phyloP scores from a whole-genome alignment of 148 eudicot genomes.

The Fagopyrum tataricum region DNA sequence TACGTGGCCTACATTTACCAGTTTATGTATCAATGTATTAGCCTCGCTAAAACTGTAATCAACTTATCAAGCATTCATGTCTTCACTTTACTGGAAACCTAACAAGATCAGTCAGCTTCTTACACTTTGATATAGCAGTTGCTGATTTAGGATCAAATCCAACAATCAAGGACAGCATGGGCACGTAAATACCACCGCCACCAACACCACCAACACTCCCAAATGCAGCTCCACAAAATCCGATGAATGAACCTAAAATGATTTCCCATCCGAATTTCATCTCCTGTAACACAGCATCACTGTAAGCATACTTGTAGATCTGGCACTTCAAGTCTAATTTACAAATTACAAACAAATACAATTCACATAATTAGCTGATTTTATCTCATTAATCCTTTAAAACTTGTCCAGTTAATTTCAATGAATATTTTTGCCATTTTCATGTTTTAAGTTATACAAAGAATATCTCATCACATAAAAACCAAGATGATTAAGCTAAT shows the following conservation, averaged over 20 bases:
- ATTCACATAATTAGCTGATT: background rate
- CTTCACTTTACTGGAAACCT: background rate
- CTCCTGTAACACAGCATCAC: conserved; percentile 39
- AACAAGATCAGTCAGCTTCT: conserved; percentile 20
- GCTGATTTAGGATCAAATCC: conserved; percentile 94
- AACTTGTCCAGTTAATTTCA: background rate
- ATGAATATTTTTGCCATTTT: background rate
- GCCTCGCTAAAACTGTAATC: background rate
- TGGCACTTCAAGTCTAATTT: background rate
- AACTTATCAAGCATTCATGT: background rate
- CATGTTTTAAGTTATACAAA: background rate
- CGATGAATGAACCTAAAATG: conserved; percentile 55
- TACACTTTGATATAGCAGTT: conserved; percentile 94
- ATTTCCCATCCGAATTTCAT: conserved; percentile 69
- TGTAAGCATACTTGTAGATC: conserved; percentile 7
- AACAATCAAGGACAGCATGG: conserved; percentile 76
- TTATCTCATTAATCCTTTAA: background rate
- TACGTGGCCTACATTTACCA: background rate
- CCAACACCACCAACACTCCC: conserved; percentile 99
- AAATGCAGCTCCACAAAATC: conserved; percentile 87
- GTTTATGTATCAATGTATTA: background rate
- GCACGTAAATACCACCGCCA: conserved; percentile 96
- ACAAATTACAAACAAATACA: background rate
- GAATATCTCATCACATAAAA: background rate
- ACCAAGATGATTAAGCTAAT: background rate